phyloP scores from a whole-genome alignment of 2,329 filamentous ascomycete species.

The Botryotinia convoluta region DNA sequence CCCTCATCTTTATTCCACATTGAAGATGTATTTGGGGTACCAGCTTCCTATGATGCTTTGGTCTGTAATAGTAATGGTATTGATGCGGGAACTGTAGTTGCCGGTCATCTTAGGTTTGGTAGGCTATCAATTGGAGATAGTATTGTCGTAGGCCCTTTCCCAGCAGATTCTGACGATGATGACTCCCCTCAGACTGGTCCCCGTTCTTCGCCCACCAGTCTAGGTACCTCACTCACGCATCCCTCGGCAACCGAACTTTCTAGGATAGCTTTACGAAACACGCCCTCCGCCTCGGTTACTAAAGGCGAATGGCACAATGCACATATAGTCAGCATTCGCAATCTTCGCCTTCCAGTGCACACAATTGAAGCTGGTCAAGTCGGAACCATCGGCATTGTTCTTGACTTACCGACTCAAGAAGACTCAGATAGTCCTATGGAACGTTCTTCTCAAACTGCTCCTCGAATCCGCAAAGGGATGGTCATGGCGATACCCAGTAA shows the following conservation, averaged over 20 bases:
- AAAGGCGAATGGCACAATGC: constrained; percentile 77
- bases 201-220: constrained; percentile 40
- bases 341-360: constrained; percentile 78
- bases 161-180: constrained; percentile 50
- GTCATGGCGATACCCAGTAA: constrained; percentile 65
- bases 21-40: constrained; percentile 82
- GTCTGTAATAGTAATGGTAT: constrained; percentile 43
- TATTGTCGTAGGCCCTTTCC: constrained; percentile 77
- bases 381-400: constrained; percentile 78
- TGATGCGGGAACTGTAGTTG: constrained; percentile 69
- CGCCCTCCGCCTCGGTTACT: constrained; percentile 50
- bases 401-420: constrained; percentile 44
- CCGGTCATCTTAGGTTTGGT: constrained; percentile 80
- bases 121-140: constrained; percentile 73
- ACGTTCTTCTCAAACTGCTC: constrained; percentile 36
- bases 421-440: constrained; percentile 38
- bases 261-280: constrained; percentile 52
- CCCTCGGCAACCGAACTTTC: constrained; percentile 53
- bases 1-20: constrained; percentile 76
- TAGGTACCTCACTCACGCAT: constrained; percentile 52
- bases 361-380: constrained; percentile 77
- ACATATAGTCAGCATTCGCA: constrained; percentile 80
- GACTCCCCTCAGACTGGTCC: constrained; percentile 44
- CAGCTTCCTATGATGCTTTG: constrained; percentile 56
- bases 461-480: constrained; percentile 74